Conservation (phyloP, 768 basidiomycete genomes). For the Leccinum sublutescens region DNA sequence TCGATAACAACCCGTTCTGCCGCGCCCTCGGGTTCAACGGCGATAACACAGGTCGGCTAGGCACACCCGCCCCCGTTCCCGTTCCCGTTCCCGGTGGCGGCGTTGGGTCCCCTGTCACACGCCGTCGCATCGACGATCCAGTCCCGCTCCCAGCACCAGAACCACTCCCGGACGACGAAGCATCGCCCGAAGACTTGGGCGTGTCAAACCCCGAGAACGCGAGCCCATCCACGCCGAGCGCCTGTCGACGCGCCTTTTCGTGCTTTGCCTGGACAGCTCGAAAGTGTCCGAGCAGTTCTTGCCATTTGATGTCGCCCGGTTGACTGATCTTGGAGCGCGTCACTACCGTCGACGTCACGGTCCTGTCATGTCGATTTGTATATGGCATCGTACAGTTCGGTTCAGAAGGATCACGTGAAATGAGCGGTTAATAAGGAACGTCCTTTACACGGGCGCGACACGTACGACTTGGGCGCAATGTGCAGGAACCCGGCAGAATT, state of each 20-base stretch:
- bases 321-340: conserved; percentile 69
- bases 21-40: conserved; percentile 73
- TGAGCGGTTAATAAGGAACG: background rate
- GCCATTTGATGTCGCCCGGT: conserved; percentile 96
- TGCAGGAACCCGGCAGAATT: conserved; percentile 94
- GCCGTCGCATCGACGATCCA: conserved; percentile 56
- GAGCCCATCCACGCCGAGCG: conserved; percentile 61
- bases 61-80: too few species aligned
- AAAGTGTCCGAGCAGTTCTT: conserved; percentile 90
- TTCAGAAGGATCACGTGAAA: conserved; percentile 15
- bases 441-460: conserved; percentile 1
- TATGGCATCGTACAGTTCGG: background rate
- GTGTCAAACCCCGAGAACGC: conserved; percentile 45
- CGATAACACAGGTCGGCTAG: conserved; percentile 31
- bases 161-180: conserved; percentile 11
- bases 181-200: conserved; percentile 28
- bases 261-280: conserved; percentile 85
- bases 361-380: conserved; percentile 9
- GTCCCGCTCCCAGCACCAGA: conserved; percentile 1
- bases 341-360: conserved; percentile 33
- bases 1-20: conserved; percentile 42
- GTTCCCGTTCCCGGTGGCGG: conserved; percentile 24
- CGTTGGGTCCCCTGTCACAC: conserved; percentile 51
- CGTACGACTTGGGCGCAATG: conserved; percentile 83
- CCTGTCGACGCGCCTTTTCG: conserved; percentile 84